Percentiles rank a stretch among this genome's conserved stretches.
These are phyloP conservation scores for Paxillus rubicundulus DNA, from an alignment of 768 basidiomycete species.

Conservation along the genomic window DNA sequence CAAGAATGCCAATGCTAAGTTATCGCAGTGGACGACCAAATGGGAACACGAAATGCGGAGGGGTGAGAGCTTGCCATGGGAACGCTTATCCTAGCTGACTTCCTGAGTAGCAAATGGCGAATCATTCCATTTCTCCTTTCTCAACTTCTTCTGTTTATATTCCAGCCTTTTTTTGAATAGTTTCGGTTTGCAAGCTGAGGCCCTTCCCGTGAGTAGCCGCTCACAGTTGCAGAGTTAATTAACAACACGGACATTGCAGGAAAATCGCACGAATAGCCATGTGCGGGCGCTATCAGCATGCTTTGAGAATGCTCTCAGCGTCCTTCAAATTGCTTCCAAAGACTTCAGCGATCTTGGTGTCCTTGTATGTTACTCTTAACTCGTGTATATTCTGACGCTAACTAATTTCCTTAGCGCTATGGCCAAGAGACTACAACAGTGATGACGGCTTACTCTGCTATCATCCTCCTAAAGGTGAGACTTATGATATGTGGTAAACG, in stretches of 20 bases:
- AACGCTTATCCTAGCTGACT: conserved; percentile 1
- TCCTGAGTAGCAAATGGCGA: conserved; percentile 58
- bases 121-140: conserved; percentile 72
- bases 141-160: conserved; percentile 73
- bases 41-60: conserved; percentile 75
- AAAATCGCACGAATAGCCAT: conserved; percentile 58
- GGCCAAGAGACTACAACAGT: conserved; percentile 81
- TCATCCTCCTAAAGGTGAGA: conserved; percentile 70
- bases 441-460: conserved; percentile 85
- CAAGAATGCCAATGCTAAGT: conserved; percentile 65
- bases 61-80: conserved; percentile 39
- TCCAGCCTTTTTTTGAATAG: conserved; percentile 82
- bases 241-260: conserved; percentile 33
- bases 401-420: conserved; percentile 54
- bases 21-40: conserved; percentile 67
- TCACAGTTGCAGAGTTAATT: conserved; percentile 2
- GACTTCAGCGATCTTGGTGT: conserved; percentile 74
- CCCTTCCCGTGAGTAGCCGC: conserved; percentile 47
- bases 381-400: conserved; percentile 18
- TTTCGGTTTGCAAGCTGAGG: conserved; percentile 69
- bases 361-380: conserved; percentile 50
- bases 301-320: conserved; percentile 70
- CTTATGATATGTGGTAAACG: conserved; percentile 4
- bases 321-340: conserved; percentile 65
- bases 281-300: conserved; percentile 68